Percentiles rank a stretch among this genome's conserved stretches.
Conservation (phyloP, 768 basidiomycete species). For the Strobilomyces echinocephalus region DNA sequence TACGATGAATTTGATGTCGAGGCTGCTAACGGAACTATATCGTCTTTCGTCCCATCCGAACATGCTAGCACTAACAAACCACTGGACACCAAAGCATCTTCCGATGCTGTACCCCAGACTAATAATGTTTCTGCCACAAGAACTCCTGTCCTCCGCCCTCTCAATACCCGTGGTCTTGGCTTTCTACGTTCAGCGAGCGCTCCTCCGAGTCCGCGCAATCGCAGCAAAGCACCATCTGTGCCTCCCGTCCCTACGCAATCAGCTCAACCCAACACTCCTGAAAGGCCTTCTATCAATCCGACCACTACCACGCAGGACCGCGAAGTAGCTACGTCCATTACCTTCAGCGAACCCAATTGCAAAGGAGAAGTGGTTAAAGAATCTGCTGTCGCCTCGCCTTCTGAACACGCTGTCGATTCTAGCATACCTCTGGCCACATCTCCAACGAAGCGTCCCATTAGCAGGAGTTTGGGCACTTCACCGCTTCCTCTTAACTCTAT, state of each 20-base stretch:
- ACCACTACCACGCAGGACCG: not conserved
- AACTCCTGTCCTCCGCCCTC: slow-evolving; percentile 35
- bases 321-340: not conserved
- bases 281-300: not conserved
- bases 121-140: slow-evolving; percentile 11
- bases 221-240: slow-evolving; percentile 5
- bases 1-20: slow-evolving; percentile 86
- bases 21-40: slow-evolving; percentile 57
- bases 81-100: slow-evolving; percentile 16
- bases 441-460: slow-evolving; percentile 16
- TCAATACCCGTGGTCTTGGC: slow-evolving; percentile 42
- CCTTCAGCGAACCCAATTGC: slow-evolving; percentile 2
- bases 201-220: slow-evolving; percentile 47
- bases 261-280: not conserved
- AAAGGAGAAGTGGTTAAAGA: slow-evolving; percentile 1
- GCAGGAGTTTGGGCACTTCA: slow-evolving; percentile 14
- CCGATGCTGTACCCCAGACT: slow-evolving; percentile 5
- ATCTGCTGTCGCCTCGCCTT: not conserved
- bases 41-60: slow-evolving; percentile 36
- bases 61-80: slow-evolving; percentile 31
- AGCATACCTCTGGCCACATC: not conserved
- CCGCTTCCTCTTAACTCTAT: slow-evolving; percentile 11
- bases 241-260: slow-evolving; percentile 4
- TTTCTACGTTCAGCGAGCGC: slow-evolving; percentile 56
- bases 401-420: not conserved